These are phyloP conservation scores for Fusarium sp. DNA, from an alignment of 2,329 filamentous ascomycete genomes.

Conservation along the genomic window DNA sequence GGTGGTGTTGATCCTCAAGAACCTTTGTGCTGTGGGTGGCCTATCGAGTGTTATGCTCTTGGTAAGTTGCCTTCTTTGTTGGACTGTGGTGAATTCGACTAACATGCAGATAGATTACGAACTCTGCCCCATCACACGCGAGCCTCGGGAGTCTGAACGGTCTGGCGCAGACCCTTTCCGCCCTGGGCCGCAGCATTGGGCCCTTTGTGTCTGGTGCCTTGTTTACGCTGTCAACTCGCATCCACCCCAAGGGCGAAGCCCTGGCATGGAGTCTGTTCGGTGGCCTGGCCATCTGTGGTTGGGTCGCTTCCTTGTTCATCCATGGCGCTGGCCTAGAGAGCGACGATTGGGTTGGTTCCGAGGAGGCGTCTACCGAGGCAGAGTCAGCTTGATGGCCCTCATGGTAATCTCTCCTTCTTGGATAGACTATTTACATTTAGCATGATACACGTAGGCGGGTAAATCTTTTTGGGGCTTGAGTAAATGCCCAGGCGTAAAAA, in stretches of 20 bases:
- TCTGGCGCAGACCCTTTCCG: conserved; percentile 90
- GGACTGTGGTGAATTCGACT: neutral
- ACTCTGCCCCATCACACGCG: conserved; percentile 84
- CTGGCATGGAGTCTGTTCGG: conserved; percentile 89
- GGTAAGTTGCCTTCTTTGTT: conserved; percentile 58
- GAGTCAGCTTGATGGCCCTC: conserved; percentile 13
- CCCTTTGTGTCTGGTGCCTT: conserved; percentile 88
- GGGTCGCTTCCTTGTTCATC: conserved; percentile 80
- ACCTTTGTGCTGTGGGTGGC: conserved; percentile 86
- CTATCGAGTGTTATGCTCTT: conserved; percentile 87
- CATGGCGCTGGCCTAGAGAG: conserved; percentile 68
- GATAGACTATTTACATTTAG: conserved; percentile 17
- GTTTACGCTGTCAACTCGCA: conserved; percentile 77
- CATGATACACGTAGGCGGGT: neutral
- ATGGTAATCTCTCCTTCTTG: neutral
- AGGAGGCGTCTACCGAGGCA: conserved; percentile 22
- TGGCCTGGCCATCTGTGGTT: conserved; percentile 80
- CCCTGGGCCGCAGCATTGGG: conserved; percentile 84
- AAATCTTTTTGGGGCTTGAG: conserved; percentile 14
- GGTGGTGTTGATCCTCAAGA: conserved; percentile 82
- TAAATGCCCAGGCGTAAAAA: conserved; percentile 5
- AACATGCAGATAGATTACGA: conserved; percentile 73
- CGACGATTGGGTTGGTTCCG: conserved; percentile 57
- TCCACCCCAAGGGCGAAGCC: conserved; percentile 81
- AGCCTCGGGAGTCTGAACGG: conserved; percentile 92